phyloP scores from a whole-genome alignment of 805 yeast genomes.

The Henningerozyma blattae region DNA sequence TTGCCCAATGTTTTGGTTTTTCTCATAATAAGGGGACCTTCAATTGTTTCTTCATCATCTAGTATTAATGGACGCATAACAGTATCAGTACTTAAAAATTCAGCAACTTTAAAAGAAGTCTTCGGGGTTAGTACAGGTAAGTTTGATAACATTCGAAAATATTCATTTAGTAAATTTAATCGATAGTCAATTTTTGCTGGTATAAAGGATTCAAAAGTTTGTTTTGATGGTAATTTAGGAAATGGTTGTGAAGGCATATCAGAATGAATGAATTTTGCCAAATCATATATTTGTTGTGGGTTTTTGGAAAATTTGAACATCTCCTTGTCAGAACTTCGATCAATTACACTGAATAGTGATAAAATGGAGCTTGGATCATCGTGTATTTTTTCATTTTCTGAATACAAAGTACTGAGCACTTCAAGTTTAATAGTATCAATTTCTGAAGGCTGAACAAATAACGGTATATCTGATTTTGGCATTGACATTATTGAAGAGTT shows the following conservation, averaged over 20 bases:
- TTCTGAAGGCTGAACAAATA: conserved; percentile 49
- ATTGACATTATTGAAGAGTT: too few species aligned
- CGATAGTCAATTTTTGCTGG: conserved; percentile 59
- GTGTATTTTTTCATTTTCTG: conserved; percentile 42
- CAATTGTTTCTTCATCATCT: conserved; percentile 25
- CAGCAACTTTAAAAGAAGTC: conserved; percentile 42
- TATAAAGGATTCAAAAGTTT: conserved; percentile 30
- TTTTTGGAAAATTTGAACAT: conserved; percentile 66
- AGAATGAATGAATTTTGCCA: conserved; percentile 46
- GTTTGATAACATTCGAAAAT: conserved; percentile 42
- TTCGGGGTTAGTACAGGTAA: conserved; percentile 47
- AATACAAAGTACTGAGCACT: conserved; percentile 38
- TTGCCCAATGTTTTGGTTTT: conserved; percentile 41
- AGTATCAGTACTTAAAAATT: conserved; percentile 55
- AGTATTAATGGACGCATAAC: conserved; percentile 45
- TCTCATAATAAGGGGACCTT: conserved; percentile 53
- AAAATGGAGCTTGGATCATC: conserved; percentile 35
- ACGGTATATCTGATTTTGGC: conserved; percentile 26
- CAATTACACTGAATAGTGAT: conserved; percentile 53
- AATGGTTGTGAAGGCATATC: conserved; percentile 7
- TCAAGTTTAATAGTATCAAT: conserved; percentile 37
- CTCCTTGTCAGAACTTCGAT: conserved; percentile 47
- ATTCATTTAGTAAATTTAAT: conserved; percentile 41
- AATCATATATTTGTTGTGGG: conserved; percentile 40
- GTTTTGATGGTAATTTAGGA: conserved; percentile 39